Conservation (phyloP, 176 grass and related monocot genomes). For the Eleusine coracana region DNA sequence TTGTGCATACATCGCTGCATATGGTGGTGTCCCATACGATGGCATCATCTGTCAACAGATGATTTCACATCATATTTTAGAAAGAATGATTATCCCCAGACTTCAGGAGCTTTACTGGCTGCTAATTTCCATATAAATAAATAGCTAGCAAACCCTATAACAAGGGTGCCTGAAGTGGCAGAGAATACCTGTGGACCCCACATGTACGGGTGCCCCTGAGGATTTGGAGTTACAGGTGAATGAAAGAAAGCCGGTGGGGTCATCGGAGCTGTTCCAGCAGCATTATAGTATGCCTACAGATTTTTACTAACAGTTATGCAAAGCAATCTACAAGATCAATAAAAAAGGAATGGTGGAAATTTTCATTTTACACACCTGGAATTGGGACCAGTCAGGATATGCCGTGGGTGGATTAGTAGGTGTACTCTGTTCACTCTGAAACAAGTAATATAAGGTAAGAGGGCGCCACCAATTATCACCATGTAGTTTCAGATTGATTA, state of each 20-base stretch:
- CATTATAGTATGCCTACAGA: constrained; percentile 64
- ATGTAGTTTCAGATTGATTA: constrained; percentile 31
- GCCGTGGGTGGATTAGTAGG: constrained; percentile 56
- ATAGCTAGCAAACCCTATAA: constrained; percentile 28
- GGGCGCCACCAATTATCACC: constrained; percentile 1
- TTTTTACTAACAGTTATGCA: constrained; percentile 32
- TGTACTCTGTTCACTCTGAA: constrained; percentile 57
- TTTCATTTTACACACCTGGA: constrained; percentile 54
- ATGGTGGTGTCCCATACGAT: constrained; percentile 61
- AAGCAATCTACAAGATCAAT: constrained; percentile 39
- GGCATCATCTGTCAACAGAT: constrained; percentile 58
- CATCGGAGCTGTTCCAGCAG: constrained; percentile 53
- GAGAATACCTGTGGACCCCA: constrained; percentile 63
- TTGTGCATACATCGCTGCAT: constrained; percentile 61
- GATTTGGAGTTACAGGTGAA: constrained; percentile 47
- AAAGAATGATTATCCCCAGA: constrained; percentile 31
- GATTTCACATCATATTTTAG: constrained; percentile 40
- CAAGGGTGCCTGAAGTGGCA: constrained; percentile 16
- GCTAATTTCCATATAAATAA: constrained; percentile 32
- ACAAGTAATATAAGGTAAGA: constrained; percentile 52
- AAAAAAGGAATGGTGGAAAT: constrained; percentile 24
- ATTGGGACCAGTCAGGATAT: constrained; percentile 69
- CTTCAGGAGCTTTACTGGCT: constrained; percentile 24
- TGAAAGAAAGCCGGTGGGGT: constrained; percentile 58
- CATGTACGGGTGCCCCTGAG: constrained; percentile 63